Evolutionary conservation across 768 basidiomycete genomes (phyloP), one percentile per base, ranked within the genome.

Genomic region (Leucocoprinus sp.): DNA sequence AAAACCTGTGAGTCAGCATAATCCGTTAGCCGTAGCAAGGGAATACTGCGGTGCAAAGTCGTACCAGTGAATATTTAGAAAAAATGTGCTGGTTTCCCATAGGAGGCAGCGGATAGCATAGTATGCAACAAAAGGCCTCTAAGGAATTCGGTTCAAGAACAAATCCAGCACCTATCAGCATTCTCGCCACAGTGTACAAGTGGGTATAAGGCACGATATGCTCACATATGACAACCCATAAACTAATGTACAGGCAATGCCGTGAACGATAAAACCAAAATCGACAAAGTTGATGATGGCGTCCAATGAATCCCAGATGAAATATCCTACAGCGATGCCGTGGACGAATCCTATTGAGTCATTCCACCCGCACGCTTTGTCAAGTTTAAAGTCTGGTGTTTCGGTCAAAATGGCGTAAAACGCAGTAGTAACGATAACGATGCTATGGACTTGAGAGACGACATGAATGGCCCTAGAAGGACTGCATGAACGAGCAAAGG

Each of bases 51-150:
- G 11, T 31, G 8, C n/a, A 17, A 14, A 9, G 29, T 47, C 68
- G 50, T 53, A 90, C 89, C 89, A 92, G 51, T 93, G 88, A 44
- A 87, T 78, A 55, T 95, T 86, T 51, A 95, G 68, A 64, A 93
- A 91, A 48, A 91, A 76, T 0, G 91, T 93, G 65, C 82, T 85
- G 15, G 78, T 67, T 64, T 92, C 91, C 90, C 89, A 91, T 8
- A 91, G 66, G 23, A 93, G 64, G 64, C 84, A 93, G 12, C 86
- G 72, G 2, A 79, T 68, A 11, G 73, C 84, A 54, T 81, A 91
- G 60, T 90, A 93, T 6, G 82, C 78, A 31, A 86, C 67, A 62
- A 91, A 92, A 4, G 91, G 78, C 56, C 67, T 76, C 80, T 81
- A 52, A 23, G 35, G 15, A 18, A 18, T 7, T 3, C 5, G 18